phyloP scores from a whole-genome alignment of 139 green algal species.

The Ostreobium quekettii region DNA sequence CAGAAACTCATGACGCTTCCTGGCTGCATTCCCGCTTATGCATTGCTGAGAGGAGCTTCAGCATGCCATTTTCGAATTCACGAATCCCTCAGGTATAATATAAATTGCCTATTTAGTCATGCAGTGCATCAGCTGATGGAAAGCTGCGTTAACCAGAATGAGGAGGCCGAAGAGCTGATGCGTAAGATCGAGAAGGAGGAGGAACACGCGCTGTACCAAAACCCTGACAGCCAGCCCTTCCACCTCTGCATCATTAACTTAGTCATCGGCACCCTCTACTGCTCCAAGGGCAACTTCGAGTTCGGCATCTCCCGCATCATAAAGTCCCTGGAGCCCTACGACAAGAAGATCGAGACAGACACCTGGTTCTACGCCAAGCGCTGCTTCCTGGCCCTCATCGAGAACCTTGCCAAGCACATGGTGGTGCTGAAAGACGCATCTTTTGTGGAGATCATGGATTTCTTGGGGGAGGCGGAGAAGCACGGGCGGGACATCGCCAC shows the following conservation, averaged over 20 bases:
- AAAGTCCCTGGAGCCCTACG: slow-evolving; percentile 73
- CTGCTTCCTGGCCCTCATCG: slow-evolving; percentile 73
- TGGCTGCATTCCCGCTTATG: too few species aligned
- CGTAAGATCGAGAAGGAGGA: slow-evolving; percentile 73
- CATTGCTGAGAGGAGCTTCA: too few species aligned
- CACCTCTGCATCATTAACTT: slow-evolving; percentile 90
- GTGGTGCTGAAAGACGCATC: slow-evolving; percentile 59
- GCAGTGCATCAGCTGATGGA: too few species aligned
- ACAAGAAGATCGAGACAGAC: slow-evolving; percentile 68
- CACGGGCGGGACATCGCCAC: too few species aligned
- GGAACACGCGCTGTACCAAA: slow-evolving; percentile 28
- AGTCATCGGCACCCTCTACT: slow-evolving; percentile 89
- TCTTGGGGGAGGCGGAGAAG: slow-evolving; percentile 56
- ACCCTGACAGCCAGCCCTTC: slow-evolving; percentile 53
- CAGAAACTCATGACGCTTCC: too few species aligned
- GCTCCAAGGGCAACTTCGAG: slow-evolving; percentile 77
- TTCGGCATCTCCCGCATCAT: slow-evolving; percentile 84
- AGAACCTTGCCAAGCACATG: slow-evolving; percentile 83
- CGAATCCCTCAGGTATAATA: too few species aligned
- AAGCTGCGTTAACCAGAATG: too few species aligned
- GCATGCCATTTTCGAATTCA: too few species aligned
- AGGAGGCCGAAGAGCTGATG: slow-evolving; percentile 86
- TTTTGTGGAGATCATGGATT: slow-evolving; percentile 56
- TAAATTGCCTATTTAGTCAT: too few species aligned
- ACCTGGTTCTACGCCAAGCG: slow-evolving; percentile 58